Percentiles rank a stretch among this genome's conserved stretches.
These are phyloP conservation scores for Tolypocladium nubicola DNA, from an alignment of 2,329 filamentous ascomycete genomes.

Conservation along the genomic window DNA sequence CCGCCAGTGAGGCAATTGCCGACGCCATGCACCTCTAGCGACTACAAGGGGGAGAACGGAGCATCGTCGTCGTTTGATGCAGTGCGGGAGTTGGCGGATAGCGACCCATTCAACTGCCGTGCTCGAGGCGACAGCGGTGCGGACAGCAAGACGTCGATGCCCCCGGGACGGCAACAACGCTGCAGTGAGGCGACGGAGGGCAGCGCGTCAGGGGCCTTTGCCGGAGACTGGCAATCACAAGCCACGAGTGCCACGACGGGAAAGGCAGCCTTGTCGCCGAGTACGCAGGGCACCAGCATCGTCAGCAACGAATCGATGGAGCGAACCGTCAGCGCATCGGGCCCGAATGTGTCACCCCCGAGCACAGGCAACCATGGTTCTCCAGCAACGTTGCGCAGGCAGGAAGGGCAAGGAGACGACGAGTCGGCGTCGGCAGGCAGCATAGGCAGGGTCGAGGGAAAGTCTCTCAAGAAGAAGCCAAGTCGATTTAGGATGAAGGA, in stretches of 20 bases:
- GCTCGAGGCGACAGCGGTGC: slow-evolving; percentile 17
- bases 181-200: slow-evolving; percentile 53
- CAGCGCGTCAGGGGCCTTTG: slow-evolving; percentile 40
- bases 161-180: slow-evolving; percentile 41
- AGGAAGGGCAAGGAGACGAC: slow-evolving; percentile 15
- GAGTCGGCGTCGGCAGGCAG: slow-evolving; percentile 27
- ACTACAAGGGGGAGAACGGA: slow-evolving; percentile 32
- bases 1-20: not conserved
- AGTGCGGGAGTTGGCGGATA: slow-evolving; percentile 35
- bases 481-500: slow-evolving; percentile 55
- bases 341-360: slow-evolving; percentile 26
- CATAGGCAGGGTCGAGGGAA: slow-evolving; percentile 36
- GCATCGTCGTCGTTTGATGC: slow-evolving; percentile 32
- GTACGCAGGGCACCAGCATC: slow-evolving; percentile 55
- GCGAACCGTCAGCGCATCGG: slow-evolving; percentile 32
- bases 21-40: not conserved
- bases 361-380: slow-evolving; percentile 16
- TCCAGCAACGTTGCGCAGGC: slow-evolving; percentile 13
- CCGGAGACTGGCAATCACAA: slow-evolving; percentile 52
- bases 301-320: slow-evolving; percentile 50
- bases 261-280: slow-evolving; percentile 54
- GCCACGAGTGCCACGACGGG: slow-evolving; percentile 53
- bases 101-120: slow-evolving; percentile 35
- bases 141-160: slow-evolving; percentile 25
- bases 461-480: slow-evolving; percentile 48